Base-by-base conservation (phyloP, 2,329 filamentous ascomycete species). In the Phaeosphaeria sp. region DNA sequence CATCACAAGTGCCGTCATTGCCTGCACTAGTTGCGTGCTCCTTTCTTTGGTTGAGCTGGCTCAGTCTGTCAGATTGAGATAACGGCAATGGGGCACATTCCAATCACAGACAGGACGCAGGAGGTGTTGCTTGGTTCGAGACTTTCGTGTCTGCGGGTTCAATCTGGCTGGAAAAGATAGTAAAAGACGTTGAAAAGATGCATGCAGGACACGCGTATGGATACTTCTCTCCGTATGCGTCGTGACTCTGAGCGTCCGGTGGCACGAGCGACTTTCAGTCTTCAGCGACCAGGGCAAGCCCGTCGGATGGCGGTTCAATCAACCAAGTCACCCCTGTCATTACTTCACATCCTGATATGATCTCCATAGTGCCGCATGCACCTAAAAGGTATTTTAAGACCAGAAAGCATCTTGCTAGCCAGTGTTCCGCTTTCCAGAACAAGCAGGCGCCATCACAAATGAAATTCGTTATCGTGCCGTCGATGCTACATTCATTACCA, bases 301-400 rank as follows among this genome's bases (percentile, higher is more conserved):
- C 24, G 21, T 24, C 49, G n/a, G 13, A 51, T 47, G 22, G 44
- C 43, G 18, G 43, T 40, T 40, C 40, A n/a, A n/a, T n/a, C n/a
- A n/a, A n/a, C n/a, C n/a, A n/a, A 13, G 18, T 17, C 6, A 61
- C 52, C 49, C 61, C 9, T 59, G 55, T 42, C 47, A 18, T 44
- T 47, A 44, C 15, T 33, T 25, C 18, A n/a, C 47, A 21, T 40
- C n/a, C 42, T 51, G 27, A 55, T 58, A 54, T 53, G 51, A 60
- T 58, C 48, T 57, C 45, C 55, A 63, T 55, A 63, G 57, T 56
- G 46, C 52, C 52, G 51, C 48, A 33, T 22, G 43, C 21, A 24
- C 52, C 53, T n/a, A n/a, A n/a, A n/a, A n/a, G n/a, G n/a, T 63
- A 58, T 53, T 44, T 55, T 49, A 30, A 33, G 46, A 44, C 40